Evolutionary conservation across 2,329 filamentous ascomycete genomes (phyloP).

Genomic region (Pezicula neosporulosa): DNA sequence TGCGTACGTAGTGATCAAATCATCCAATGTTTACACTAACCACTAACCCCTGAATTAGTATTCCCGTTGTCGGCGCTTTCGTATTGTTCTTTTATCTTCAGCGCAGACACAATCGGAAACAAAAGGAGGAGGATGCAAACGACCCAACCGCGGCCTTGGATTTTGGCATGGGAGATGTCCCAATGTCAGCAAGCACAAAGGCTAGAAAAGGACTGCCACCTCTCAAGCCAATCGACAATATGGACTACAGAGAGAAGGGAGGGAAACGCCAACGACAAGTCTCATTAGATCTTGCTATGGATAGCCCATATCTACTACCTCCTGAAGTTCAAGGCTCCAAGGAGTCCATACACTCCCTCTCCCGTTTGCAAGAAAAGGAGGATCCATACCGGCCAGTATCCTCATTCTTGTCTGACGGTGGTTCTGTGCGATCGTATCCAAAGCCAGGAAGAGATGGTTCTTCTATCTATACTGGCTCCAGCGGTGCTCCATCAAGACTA

Average conservation of each 20-base stretch:
- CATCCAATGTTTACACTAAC: slow-evolving; percentile 2
- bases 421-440: slow-evolving; percentile 51
- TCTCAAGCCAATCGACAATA: slow-evolving; percentile 3
- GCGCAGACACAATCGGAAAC: slow-evolving; percentile 68
- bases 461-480: slow-evolving; percentile 42
- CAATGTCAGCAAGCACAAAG: slow-evolving; percentile 21
- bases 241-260: slow-evolving; percentile 32
- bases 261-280: slow-evolving; percentile 46
- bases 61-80: slow-evolving; percentile 68
- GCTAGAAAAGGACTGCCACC: slow-evolving; percentile 31
- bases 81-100: slow-evolving; percentile 74
- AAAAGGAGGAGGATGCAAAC: slow-evolving; percentile 72
- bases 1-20: slow-evolving; percentile 51
- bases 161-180: slow-evolving; percentile 70
- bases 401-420: slow-evolving; percentile 53
- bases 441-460: slow-evolving; percentile 36
- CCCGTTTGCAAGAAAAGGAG: slow-evolving; percentile 69
- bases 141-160: slow-evolving; percentile 91
- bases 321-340: slow-evolving; percentile 73
- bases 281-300: slow-evolving; percentile 64
- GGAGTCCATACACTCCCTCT: slow-evolving; percentile 84
- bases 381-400: slow-evolving; percentile 76
- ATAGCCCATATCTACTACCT: slow-evolving; percentile 92
- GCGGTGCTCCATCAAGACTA: slow-evolving; percentile 24
- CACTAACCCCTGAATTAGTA: slow-evolving; percentile 43